phyloP scores from a whole-genome alignment of 331 rosid species.

The Quercus lobata region DNA sequence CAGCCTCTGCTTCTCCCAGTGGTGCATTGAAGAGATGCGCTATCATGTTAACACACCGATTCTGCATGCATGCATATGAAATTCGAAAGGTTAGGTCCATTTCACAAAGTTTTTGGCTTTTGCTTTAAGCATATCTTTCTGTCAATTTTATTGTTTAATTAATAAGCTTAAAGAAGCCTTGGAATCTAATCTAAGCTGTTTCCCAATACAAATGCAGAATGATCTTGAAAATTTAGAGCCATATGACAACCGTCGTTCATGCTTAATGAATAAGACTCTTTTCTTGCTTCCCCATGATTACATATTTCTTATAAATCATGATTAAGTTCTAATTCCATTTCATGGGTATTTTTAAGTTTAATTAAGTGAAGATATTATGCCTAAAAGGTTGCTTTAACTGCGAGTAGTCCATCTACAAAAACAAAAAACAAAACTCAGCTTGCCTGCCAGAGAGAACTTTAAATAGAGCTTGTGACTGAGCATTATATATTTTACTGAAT shows the following conservation, averaged over 20 bases:
- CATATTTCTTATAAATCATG: too few species aligned
- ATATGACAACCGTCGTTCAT: too few species aligned
- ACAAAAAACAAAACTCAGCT: too few species aligned
- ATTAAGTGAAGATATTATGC: background rate
- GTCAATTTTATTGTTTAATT: background rate
- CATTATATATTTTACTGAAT: too few species aligned
- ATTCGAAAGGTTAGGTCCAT: background rate
- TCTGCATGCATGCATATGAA: conserved; percentile 33
- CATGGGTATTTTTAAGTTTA: background rate
- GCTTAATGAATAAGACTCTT: background rate
- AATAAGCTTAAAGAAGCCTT: too few species aligned
- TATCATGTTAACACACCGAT: conserved; percentile 87
- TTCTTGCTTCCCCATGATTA: background rate
- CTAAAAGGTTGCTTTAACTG: background rate
- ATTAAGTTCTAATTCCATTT: too few species aligned
- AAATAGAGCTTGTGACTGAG: too few species aligned
- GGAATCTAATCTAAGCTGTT: too few species aligned
- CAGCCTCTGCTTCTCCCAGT: conserved; percentile 57
- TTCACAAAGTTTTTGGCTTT: background rate
- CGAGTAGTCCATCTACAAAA: too few species aligned
- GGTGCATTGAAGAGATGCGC: conserved; percentile 91
- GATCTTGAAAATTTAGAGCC: too few species aligned
- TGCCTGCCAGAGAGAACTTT: too few species aligned
- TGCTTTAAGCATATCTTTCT: background rate
- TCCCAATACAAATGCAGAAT: too few species aligned